These are phyloP conservation scores for Plasmodium gallinaceum DNA, from an alignment of 169 alveolate species.

Conservation along the genomic window DNA sequence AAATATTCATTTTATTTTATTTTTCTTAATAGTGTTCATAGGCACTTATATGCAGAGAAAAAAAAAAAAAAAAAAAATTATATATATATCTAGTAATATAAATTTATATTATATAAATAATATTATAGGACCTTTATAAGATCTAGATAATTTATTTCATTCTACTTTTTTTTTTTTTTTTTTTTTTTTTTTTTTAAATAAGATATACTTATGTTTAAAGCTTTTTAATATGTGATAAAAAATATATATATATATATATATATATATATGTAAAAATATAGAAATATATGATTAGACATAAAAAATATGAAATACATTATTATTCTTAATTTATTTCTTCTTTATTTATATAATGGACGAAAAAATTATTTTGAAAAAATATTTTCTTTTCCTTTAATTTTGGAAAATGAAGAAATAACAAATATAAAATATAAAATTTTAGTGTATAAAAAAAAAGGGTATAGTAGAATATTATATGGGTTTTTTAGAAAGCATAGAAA, in stretches of 20 bases:
- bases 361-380: not conserved
- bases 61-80: conserved; percentile 4
- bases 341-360: conserved; percentile 10
- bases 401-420: not conserved
- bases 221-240: too few species aligned
- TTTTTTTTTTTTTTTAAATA: not conserved
- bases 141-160: too few species aligned
- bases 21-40: not conserved
- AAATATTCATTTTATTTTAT: not conserved
- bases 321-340: not conserved
- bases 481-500: conserved; percentile 7
- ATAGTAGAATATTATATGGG: conserved; percentile 9
- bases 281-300: too few species aligned
- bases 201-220: too few species aligned
- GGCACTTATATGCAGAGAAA: conserved; percentile 49
- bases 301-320: conserved; percentile 18
- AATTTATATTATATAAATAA: too few species aligned
- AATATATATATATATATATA: too few species aligned
- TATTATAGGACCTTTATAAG: too few species aligned
- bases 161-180: too few species aligned
- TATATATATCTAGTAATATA: too few species aligned
- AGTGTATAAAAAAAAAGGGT: not conserved
- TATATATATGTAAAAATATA: too few species aligned
- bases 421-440: not conserved
- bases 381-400: not conserved